Conservation (phyloP, 805 yeast genomes). For the Candida ovalis region DNA sequence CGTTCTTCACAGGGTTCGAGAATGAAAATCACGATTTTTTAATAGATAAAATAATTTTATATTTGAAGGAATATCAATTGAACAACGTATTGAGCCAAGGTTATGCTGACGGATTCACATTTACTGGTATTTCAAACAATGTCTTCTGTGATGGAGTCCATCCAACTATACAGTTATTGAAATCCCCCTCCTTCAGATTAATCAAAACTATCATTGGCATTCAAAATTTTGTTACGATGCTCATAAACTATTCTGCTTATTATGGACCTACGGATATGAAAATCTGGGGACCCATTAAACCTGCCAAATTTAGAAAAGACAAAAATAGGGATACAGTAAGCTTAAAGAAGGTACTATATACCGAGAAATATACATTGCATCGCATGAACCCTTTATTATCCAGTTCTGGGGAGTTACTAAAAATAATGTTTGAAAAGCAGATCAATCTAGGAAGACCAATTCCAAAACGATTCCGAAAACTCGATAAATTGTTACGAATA, state of each 20-base stretch:
- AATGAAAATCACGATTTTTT: constrained; percentile 29
- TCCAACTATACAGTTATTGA: constrained; percentile 38
- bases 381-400: constrained; percentile 23
- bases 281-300: constrained; percentile 23
- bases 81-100: constrained; percentile 42
- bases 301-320: not conserved
- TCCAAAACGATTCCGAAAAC: constrained; percentile 24
- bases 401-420: constrained; percentile 7
- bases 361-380: constrained; percentile 13
- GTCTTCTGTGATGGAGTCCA: constrained; percentile 34
- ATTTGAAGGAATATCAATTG: constrained; percentile 27
- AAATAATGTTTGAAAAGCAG: constrained; percentile 10
- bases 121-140: constrained; percentile 22
- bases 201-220: constrained; percentile 40
- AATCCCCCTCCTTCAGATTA: constrained; percentile 41
- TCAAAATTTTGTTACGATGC: constrained; percentile 34
- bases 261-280: constrained; percentile 11
- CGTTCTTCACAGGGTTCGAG: not conserved
- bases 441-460: constrained; percentile 7
- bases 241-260: constrained; percentile 35
- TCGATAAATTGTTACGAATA: constrained; percentile 16
- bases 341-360: constrained; percentile 26
- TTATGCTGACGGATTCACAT: constrained; percentile 32
- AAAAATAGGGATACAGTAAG: constrained; percentile 5
- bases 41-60: constrained; percentile 38